Evolutionary conservation across 495 filamentous ascomycete species (phyloP), one percentile per base, ranked within the genome.

Genomic region (Endocarpon pusillum): DNA sequence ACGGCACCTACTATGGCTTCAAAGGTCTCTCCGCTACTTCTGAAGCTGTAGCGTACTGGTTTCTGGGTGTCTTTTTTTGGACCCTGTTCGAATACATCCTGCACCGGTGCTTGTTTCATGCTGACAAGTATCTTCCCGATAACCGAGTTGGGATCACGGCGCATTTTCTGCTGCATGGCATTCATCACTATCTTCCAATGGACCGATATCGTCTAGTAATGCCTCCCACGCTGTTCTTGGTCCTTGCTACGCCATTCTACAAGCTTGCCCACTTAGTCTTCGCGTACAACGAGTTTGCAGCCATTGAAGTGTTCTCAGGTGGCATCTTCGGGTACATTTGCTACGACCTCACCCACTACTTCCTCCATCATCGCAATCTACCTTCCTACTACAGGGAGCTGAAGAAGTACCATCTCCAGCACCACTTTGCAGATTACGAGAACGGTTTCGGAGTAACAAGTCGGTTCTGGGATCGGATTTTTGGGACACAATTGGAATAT

Each of bases 401-500:
- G 43, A 96, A 94, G 71, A 94, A 92, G 54, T 89, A 92, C 45
- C 91, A 99, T 48, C 75, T 99, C 22, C 70, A 81, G 48, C 91
- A 99, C 52, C 91, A 99, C 59, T 99, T 91, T 50, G 77, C 82
- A 18, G 91, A 99, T 47, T 94, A 78, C 51, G 79, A 94, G 54
- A 84, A 91, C 39, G 91, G 91, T n/a, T 99, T 94, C 41, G 91
- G 91, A 16, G 89, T 99, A 19, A 94, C 89, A n/a, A 93, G 81
- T 59, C 71, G 76, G 24, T 91, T 99, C 68, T 99, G 91, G 91
- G 91, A 99, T 51, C 58, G 55, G 7, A 58, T 96, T 1, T 99
- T 99, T 48, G 79, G 81, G 32, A 99, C 91, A 12, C 78, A 89
- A 58, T 57, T 97, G 19, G 48, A 58, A 5, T 31, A 31, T 14